These are phyloP conservation scores for Lentinula edodes DNA, from an alignment of 768 basidiomycete species.

Conservation along the genomic window DNA sequence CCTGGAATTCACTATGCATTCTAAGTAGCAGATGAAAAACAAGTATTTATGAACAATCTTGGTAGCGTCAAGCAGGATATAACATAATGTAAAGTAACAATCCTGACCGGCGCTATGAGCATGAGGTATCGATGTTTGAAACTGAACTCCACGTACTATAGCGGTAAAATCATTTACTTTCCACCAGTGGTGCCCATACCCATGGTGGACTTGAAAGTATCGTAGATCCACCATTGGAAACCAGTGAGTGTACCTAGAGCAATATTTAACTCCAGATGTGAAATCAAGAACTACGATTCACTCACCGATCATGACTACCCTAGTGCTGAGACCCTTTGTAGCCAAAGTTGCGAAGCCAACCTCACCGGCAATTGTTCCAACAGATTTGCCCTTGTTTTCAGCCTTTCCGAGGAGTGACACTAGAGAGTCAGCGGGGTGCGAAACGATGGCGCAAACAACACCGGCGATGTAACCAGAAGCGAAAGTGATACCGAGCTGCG, in stretches of 20 bases:
- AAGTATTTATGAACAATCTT: background rate
- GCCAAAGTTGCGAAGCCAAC: slow-evolving; percentile 59
- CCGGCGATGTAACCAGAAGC: slow-evolving; percentile 91
- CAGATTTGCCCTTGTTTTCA: slow-evolving; percentile 74
- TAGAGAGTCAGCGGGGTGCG: slow-evolving; percentile 92
- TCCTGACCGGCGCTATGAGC: background rate
- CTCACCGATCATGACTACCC: slow-evolving; percentile 78
- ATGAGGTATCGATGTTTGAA: background rate
- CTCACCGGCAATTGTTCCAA: slow-evolving; percentile 67
- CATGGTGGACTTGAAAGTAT: slow-evolving; percentile 78
- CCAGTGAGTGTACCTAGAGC: slow-evolving; percentile 34
- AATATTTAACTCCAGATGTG: background rate
- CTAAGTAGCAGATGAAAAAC: slow-evolving; percentile 1
- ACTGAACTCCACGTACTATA: background rate
- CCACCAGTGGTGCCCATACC: slow-evolving; percentile 86
- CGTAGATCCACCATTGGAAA: slow-evolving; percentile 96
- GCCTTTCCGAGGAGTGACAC: slow-evolving; percentile 93
- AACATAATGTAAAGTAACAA: background rate
- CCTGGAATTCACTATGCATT: background rate
- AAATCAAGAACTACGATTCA: slow-evolving; percentile 7
- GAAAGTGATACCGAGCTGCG: slow-evolving; percentile 87
- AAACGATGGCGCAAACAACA: slow-evolving; percentile 93
- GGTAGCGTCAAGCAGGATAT: background rate
- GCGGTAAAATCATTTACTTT: slow-evolving; percentile 42
- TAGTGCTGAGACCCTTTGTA: slow-evolving; percentile 83